Evolutionary conservation across 768 basidiomycete species (phyloP).

Genomic region (Boletus reticulatus): DNA sequence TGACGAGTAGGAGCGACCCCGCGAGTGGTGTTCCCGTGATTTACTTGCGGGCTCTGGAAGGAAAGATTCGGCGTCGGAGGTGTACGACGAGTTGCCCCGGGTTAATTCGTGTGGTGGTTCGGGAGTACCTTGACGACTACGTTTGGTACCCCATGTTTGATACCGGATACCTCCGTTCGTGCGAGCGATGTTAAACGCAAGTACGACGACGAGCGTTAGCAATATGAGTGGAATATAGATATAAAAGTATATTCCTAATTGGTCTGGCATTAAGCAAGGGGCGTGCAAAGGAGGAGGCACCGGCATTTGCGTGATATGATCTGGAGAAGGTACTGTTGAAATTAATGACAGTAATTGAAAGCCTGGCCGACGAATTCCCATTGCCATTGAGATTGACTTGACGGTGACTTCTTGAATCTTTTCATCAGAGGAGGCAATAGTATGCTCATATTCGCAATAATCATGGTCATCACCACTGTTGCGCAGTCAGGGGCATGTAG

Average conservation of each 20-base stretch:
- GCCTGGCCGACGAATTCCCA: slow-evolving; percentile 82
- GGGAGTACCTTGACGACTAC: slow-evolving; percentile 7
- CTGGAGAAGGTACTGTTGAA: slow-evolving; percentile 33
- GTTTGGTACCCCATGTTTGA: slow-evolving; percentile 5
- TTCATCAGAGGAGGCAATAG: slow-evolving; percentile 20
- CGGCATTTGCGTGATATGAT: slow-evolving; percentile 32
- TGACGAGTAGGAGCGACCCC: slow-evolving; percentile 13
- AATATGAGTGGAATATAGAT: slow-evolving; percentile 68
- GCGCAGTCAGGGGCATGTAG: slow-evolving; percentile 5
- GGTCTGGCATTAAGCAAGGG: slow-evolving; percentile 82
- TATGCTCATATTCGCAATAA: slow-evolving; percentile 78
- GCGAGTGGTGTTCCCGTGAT: slow-evolving; percentile 8
- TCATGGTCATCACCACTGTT: slow-evolving; percentile 92
- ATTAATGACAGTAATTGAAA: slow-evolving; percentile 85
- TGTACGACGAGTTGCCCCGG: neutral
- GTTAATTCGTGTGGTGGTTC: slow-evolving; percentile 12
- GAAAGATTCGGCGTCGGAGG: slow-evolving; percentile 6
- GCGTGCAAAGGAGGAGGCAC: slow-evolving; percentile 43
- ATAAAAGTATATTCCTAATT: slow-evolving; percentile 71
- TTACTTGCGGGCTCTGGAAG: slow-evolving; percentile 19
- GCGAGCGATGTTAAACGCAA: slow-evolving; percentile 27
- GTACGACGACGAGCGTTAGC: slow-evolving; percentile 53
- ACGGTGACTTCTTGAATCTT: slow-evolving; percentile 75
- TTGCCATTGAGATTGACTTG: slow-evolving; percentile 88
- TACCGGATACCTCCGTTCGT: slow-evolving; percentile 3